Evolutionary conservation across 257 asterid species (phyloP), one percentile per base, ranked within the genome.

Genomic region (Lantana camara): DNA sequence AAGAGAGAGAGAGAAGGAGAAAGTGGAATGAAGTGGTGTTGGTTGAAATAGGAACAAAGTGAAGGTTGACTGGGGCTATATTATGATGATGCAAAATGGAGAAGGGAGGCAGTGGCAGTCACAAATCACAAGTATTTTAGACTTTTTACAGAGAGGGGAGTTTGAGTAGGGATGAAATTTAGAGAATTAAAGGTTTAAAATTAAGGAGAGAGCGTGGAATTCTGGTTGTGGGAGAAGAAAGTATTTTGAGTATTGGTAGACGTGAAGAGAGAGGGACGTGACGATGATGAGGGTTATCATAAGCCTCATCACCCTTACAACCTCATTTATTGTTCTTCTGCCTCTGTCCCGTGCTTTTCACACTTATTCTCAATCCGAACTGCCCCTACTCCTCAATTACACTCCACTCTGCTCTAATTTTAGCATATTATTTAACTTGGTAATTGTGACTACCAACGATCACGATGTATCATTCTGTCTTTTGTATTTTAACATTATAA

Each of bases 201-300:
- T n/a, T n/a, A n/a, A n/a, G n/a, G n/a, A n/a, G n/a, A n/a, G 69
- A 57, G 87, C 86, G 90, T 80, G 90, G 85, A 81, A 87, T 83
- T 82, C 83, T 63, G 83, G 83, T n/a, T n/a, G n/a, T n/a, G n/a
- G n/a, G n/a, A n/a, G 32, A 27, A 27, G 32, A 5, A 77, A 60
- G 72, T 66, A 34, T 10, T 11, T 50, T 62, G 55, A 79, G 71
- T 78, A 82, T 86, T 53, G 95, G 79, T 14, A 74, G 34, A 68
- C 50, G 96, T 75, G 96, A 74, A 77, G 11, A 12, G 84, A 89
- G 81, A 87, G 84, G 78, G 97, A 90, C 94, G 82, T 85, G 97
- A 90, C 97, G 94, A 90, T 87, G 50, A 90, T 85, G 95, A 89
- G 97, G 85, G 90, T 81, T 86, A 89, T 89, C 85, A 89, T 89